These are phyloP conservation scores for Venturia effusa DNA, from an alignment of 2,329 filamentous ascomycete species.

Conservation along the genomic window DNA sequence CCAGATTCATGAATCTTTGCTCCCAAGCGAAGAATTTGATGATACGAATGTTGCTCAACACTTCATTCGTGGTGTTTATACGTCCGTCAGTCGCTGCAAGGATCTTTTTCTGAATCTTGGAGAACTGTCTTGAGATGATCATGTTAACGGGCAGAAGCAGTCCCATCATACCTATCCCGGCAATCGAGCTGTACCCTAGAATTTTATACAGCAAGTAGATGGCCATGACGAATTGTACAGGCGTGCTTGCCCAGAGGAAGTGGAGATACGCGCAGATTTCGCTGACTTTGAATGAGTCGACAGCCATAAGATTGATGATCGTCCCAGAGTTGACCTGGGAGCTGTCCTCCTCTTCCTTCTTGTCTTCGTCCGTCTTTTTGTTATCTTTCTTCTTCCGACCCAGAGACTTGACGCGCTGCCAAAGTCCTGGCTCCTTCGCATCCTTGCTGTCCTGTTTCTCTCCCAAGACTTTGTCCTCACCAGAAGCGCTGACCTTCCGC, in stretches of 20 bases:
- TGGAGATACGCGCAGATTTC: conserved; percentile 93
- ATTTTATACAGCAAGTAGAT: conserved; percentile 77
- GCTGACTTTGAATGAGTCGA: conserved; percentile 97
- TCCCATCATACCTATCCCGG: conserved; percentile 82
- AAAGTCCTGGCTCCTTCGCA: conserved; percentile 30
- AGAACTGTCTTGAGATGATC: conserved; percentile 75
- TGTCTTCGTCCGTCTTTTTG: conserved; percentile 25
- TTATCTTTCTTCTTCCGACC: conserved; percentile 42
- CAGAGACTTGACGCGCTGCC: conserved; percentile 41
- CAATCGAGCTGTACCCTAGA: conserved; percentile 86
- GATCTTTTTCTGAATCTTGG: conserved; percentile 78
- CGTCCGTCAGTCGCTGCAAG: conserved; percentile 88
- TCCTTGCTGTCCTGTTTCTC: conserved; percentile 37
- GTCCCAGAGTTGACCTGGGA: conserved; percentile 80
- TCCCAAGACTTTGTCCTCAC: conserved; percentile 62
- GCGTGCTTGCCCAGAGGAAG: conserved; percentile 86
- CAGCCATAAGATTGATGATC: conserved; percentile 99
- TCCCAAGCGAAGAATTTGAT: conserved; percentile 99
- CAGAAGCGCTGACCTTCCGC: conserved; percentile 68
- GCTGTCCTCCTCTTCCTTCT: conserved; percentile 39
- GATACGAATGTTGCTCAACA: conserved; percentile 93
- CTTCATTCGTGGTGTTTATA: conserved; percentile 93
- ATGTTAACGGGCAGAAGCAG: conserved; percentile 86
- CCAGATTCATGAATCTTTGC: conserved; percentile 71
- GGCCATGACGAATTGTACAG: conserved; percentile 75